A percentile compares a stretch with the other conserved stretches of the same genome.
Conservation (phyloP, 306 rosid genomes). For the Dalbergia cochinchinensis region DNA sequence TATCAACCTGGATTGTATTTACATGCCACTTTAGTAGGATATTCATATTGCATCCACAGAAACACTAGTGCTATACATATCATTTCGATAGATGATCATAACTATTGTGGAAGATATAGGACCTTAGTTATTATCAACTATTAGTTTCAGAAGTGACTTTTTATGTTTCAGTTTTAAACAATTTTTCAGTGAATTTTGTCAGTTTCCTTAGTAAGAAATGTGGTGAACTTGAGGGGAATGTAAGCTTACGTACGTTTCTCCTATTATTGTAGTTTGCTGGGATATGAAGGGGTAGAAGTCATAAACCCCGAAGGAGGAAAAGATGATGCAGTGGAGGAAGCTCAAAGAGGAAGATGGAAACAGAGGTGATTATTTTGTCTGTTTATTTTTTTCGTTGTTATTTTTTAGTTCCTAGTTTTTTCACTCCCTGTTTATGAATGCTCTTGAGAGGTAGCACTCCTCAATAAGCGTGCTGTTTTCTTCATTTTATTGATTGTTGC, state of each 20-base stretch:
- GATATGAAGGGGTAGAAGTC: constrained; percentile 81
- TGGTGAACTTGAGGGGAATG: constrained; percentile 3
- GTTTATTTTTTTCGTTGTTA: background rate
- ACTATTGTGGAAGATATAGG: background rate
- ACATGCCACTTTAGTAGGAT: background rate
- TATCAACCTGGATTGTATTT: background rate
- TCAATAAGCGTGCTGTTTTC: background rate
- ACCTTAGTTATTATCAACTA: background rate
- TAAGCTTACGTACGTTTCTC: constrained; percentile 1
- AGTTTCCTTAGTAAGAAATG: constrained; percentile 8
- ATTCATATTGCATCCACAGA: background rate
- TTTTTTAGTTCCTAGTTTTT: background rate
- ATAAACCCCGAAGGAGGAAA: constrained; percentile 85
- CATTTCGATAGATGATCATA: background rate
- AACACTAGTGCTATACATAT: background rate
- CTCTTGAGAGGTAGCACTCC: background rate
- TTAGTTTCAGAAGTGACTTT: background rate
- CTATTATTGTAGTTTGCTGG: constrained; percentile 46
- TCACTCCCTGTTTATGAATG: background rate
- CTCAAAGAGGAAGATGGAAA: constrained; percentile 83
- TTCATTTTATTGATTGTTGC: background rate
- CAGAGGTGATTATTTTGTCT: constrained; percentile 54
- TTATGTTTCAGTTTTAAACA: constrained; percentile 9
- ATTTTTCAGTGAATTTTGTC: background rate
- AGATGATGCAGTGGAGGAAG: constrained; percentile 86